Evolutionary conservation across 2,329 filamentous ascomycete species (phyloP).

Genomic region (Trichoderma sp.): DNA sequence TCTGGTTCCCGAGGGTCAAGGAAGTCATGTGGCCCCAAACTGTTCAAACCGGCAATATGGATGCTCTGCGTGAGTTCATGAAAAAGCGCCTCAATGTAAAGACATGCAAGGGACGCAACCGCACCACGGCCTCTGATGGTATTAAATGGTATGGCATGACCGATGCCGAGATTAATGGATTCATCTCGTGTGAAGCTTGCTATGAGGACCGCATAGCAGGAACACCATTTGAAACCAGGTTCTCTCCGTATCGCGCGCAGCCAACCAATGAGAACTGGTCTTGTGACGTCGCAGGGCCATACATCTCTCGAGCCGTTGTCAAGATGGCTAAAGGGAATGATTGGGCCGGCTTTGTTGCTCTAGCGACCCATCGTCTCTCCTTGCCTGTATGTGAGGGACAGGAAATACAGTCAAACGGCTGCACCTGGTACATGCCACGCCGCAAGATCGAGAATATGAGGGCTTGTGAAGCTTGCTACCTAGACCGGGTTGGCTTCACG

Average conservation of each 20-base stretch:
- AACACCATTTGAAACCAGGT: constrained; percentile 30
- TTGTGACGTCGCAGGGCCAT: constrained; percentile 32
- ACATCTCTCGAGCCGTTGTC: constrained; percentile 23
- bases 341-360: constrained; percentile 32
- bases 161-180: constrained; percentile 30
- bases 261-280: constrained; percentile 31
- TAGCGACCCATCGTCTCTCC: constrained; percentile 24
- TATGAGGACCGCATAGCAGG: constrained; percentile 34
- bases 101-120: constrained; percentile 30
- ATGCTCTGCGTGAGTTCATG: constrained; percentile 30
- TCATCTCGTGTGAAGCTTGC: constrained; percentile 40
- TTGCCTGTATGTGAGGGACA: constrained; percentile 32
- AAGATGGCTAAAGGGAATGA: constrained; percentile 26
- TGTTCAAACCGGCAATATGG: constrained; percentile 26
- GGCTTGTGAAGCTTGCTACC: constrained; percentile 36
- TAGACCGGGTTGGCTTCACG: constrained; percentile 34
- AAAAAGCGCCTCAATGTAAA: constrained; percentile 26
- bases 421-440: constrained; percentile 29
- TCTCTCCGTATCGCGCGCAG: constrained; percentile 29
- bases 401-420: constrained; percentile 23
- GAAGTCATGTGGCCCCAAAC: constrained; percentile 36
- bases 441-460: constrained; percentile 27
- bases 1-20: constrained; percentile 33
- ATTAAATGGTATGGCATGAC: constrained; percentile 34
- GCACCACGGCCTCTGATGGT: constrained; percentile 24